Evolutionary conservation across 164 flowering plant genomes (phyloP), one percentile per base, ranked within the genome.

Genomic region (Magnolia sinica): DNA sequence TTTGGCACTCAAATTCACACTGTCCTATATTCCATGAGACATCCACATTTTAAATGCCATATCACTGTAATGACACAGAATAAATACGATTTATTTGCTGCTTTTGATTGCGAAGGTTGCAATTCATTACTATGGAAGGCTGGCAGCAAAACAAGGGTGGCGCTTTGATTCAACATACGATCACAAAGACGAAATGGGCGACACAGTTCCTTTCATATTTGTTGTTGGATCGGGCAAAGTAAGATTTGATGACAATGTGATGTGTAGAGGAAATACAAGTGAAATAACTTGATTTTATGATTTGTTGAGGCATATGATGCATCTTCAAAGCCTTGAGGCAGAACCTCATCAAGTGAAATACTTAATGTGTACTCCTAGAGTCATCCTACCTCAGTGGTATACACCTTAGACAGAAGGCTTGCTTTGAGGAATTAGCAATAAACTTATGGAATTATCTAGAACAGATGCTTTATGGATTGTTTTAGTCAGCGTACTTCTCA

Each of bases 71-170:
- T 14, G 16, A 59, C 16, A 4, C 19, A 1, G 31, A 65, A 8
- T 24, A 5, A 18, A 49, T 70, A 31, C 31, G 16, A 59, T 45
- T 10, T 66, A 7, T 19, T 29, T 73, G 68, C 52, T 10, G 27
- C 19, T 13, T 78, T 77, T 76, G 76, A 29, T 6, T 64, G 73
- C 68, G 61, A 80, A 91, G 95, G 88, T 90, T 76, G 89, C 90
- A 37, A 83, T 92, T 75, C 94, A 92, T 84, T 92, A 89, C 83
- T 92, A 89, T 78, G 94, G 93, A 59, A 87, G 97, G 72, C 79
- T 91, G 82, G 92, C 93, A 13, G 97, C 97, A 10, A 92, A 91
- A 79, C 97, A 92, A 79, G 97, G 97, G 65, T 89, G 92, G 97
- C 85, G 94, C 4, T 92, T 92, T 71, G 97, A 92, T 81, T 88